phyloP scores from a whole-genome alignment of 495 filamentous ascomycete genomes.

The Venustampulla echinocandica region DNA sequence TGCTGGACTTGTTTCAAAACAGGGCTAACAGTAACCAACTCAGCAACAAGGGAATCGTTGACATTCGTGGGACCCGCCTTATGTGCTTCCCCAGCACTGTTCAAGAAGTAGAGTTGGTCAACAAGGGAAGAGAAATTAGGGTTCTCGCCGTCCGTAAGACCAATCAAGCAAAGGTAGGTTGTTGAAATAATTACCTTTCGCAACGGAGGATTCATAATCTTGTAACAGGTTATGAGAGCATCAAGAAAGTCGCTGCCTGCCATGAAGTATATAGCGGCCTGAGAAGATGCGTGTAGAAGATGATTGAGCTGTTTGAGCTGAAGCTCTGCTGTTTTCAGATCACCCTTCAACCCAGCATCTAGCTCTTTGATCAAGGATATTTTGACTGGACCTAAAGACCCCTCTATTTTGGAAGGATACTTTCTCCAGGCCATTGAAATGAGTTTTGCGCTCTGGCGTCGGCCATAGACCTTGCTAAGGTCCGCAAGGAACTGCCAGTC shows the following conservation, averaged over 20 bases:
- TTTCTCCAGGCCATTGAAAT: conserved; percentile 24
- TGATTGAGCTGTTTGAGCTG: conserved; percentile 38
- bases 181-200: conserved; percentile 57
- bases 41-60: conserved; percentile 48
- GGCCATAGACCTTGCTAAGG: conserved; percentile 46
- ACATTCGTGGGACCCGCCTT: conserved; percentile 39
- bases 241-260: conserved; percentile 82
- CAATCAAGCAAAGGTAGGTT: conserved; percentile 60
- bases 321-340: conserved; percentile 38
- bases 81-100: conserved; percentile 52
- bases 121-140: conserved; percentile 63
- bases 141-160: conserved; percentile 53
- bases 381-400: conserved; percentile 10
- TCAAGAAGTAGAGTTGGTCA: conserved; percentile 77
- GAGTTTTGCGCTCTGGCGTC: conserved; percentile 31
- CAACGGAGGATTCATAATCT: conserved; percentile 45
- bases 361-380: conserved; percentile 30
- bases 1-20: conserved; percentile 39
- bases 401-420: conserved; percentile 11
- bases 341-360: conserved; percentile 38
- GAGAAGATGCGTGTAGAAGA: conserved; percentile 44
- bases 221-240: conserved; percentile 57
- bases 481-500: conserved; percentile 51
- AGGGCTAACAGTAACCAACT: conserved; percentile 55
- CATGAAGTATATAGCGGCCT: conserved; percentile 54